Evolutionary conservation across 179 eudicot genomes (phyloP).

Genomic region (Amaranthus tricolor): DNA sequence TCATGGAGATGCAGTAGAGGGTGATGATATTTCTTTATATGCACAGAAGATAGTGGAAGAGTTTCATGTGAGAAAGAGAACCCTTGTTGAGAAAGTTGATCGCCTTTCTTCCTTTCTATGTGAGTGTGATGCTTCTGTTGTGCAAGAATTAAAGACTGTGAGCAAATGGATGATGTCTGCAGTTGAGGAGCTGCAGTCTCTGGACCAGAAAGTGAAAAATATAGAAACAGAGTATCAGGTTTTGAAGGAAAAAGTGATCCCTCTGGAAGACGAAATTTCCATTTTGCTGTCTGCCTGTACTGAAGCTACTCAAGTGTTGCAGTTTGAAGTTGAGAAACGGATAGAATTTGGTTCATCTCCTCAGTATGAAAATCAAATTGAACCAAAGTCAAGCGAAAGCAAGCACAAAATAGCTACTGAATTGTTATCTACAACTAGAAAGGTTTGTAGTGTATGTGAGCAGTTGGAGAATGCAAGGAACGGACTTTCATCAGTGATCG

Average conservation of each 20-base stretch:
- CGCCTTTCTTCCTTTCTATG: constrained; percentile 52
- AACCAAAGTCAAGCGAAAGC: constrained; percentile 22
- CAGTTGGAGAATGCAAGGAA: constrained; percentile 40
- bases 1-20: constrained; percentile 40
- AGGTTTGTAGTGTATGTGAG: constrained; percentile 41
- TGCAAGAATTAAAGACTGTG: constrained; percentile 47
- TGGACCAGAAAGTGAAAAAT: constrained; percentile 40
- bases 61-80: constrained; percentile 40
- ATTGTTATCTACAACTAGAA: constrained; percentile 47
- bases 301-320: constrained; percentile 50
- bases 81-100: constrained; percentile 44
- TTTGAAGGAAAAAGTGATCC: constrained; percentile 36
- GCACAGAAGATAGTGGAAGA: constrained; percentile 50
- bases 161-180: constrained; percentile 37
- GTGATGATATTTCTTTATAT: constrained; percentile 41
- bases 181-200: constrained; percentile 36
- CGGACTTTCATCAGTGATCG: constrained; percentile 30
- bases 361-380: constrained; percentile 30
- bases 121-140: constrained; percentile 54
- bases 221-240: constrained; percentile 51
- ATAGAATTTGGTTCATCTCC: constrained; percentile 29
- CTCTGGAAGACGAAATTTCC: constrained; percentile 48
- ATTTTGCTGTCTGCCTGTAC: constrained; percentile 59
- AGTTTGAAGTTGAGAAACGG: constrained; percentile 31
- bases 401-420: constrained; percentile 35